Percentiles rank a stretch among this genome's conserved stretches.
phyloP scores from a whole-genome alignment of 345 rosid genomes.

The Zanthoxylum bungeanum region DNA sequence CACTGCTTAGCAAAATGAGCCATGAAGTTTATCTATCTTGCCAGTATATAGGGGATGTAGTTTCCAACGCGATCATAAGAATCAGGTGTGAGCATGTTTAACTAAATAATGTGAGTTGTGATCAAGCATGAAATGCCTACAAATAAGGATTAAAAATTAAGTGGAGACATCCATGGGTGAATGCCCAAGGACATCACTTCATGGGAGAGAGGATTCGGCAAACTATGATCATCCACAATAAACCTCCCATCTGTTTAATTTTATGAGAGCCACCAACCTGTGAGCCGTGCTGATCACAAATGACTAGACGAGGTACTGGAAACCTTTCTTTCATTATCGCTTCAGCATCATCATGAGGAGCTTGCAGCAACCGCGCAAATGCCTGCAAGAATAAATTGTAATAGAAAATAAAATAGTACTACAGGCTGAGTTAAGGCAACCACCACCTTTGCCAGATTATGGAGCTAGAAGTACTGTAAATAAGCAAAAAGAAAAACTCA shows the following conservation, averaged over 20 bases:
- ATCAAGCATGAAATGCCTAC: not conserved
- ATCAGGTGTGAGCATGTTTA: not conserved
- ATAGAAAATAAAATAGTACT: not conserved
- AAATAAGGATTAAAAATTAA: not conserved
- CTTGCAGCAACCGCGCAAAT: constrained; percentile 72
- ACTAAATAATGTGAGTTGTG: not conserved
- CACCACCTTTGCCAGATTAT: not conserved
- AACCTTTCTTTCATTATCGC: constrained; percentile 78
- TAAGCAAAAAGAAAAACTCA: not conserved
- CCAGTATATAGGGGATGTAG: not conserved
- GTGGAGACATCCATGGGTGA: not conserved
- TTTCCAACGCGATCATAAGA: not conserved
- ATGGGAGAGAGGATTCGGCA: not conserved
- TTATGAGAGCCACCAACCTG: constrained; percentile 50
- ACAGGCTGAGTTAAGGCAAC: not conserved
- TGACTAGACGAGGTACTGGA: constrained; percentile 86
- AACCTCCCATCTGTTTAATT: not conserved
- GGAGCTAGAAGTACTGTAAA: not conserved
- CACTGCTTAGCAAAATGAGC: not conserved
- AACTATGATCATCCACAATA: not conserved
- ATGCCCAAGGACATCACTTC: not conserved
- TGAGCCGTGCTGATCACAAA: constrained; percentile 96
- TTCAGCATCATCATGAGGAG: constrained; percentile 64
- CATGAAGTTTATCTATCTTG: not conserved
- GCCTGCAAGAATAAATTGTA: constrained; percentile 40